Conservation (phyloP, 495 filamentous ascomycete genomes). For the Penicillium paxilli region DNA sequence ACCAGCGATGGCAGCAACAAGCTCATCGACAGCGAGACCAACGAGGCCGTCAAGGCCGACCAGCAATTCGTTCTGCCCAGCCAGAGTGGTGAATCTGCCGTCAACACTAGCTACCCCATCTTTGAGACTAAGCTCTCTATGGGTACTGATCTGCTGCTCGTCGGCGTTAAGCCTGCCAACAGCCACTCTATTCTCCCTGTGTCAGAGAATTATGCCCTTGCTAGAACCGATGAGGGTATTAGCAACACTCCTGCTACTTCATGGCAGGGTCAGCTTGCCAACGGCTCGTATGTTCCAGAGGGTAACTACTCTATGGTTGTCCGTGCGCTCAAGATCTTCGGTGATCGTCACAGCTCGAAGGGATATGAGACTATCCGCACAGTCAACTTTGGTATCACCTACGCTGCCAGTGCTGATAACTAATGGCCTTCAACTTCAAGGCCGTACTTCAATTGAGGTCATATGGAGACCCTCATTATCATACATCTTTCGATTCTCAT, state of each 20-base stretch:
- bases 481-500: too few relatives aligned
- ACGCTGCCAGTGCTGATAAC: not conserved
- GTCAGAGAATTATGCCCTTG: not conserved
- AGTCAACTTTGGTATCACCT: slow-evolving; percentile 9
- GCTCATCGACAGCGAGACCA: slow-evolving; percentile 5
- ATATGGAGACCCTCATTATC: too few relatives aligned
- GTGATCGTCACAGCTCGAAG: slow-evolving; percentile 4
- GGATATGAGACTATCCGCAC: slow-evolving; percentile 20
- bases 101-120: slow-evolving; percentile 13
- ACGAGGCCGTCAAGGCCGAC: slow-evolving; percentile 1
- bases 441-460: too few relatives aligned
- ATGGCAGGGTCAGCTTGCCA: slow-evolving; percentile 22
- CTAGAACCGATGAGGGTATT: not conserved
- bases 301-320: slow-evolving; percentile 26
- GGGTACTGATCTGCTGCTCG: slow-evolving; percentile 17
- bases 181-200: not conserved
- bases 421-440: not conserved
- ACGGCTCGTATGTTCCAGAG: slow-evolving; percentile 27
- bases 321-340: slow-evolving; percentile 24
- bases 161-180: slow-evolving; percentile 23
- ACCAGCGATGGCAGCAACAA: slow-evolving; percentile 6
- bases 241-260: not conserved
- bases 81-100: not conserved
- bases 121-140: slow-evolving; percentile 21
- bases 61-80: not conserved